phyloP scores from a whole-genome alignment of 345 rosid species.

The Pelargonium nanum region DNA sequence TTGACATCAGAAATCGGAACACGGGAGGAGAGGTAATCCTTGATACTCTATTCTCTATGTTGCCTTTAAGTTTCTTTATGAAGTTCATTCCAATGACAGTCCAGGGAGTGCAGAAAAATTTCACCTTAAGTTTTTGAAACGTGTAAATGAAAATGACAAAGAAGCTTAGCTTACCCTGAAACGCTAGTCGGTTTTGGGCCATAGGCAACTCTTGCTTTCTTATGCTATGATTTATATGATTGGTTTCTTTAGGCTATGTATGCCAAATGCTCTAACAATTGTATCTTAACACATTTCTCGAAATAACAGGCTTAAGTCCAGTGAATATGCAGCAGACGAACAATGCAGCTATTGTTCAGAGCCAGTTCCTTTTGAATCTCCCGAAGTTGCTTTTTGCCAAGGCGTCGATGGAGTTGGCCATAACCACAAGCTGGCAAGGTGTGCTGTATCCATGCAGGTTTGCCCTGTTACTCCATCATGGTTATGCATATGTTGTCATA shows the following conservation, averaged over 20 bases:
- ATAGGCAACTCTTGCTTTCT: background rate
- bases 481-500: slow-evolving; percentile 82
- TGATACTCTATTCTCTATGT: background rate
- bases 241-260: too few relatives aligned
- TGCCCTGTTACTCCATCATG: slow-evolving; percentile 61
- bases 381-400: slow-evolving; percentile 54
- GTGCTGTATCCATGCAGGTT: slow-evolving; percentile 67
- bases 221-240: too few relatives aligned
- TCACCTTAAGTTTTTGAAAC: too few relatives aligned
- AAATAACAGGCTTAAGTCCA: slow-evolving; percentile 22
- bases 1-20: slow-evolving; percentile 33
- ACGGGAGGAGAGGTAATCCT: slow-evolving; percentile 29
- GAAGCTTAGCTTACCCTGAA: too few relatives aligned
- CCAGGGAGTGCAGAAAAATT: too few relatives aligned
- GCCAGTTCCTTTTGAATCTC: slow-evolving; percentile 48
- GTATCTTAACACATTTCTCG: background rate
- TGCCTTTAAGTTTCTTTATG: background rate
- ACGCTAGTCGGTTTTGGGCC: background rate
- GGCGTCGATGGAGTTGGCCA: slow-evolving; percentile 18
- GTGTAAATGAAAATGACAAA: too few relatives aligned
- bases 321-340: slow-evolving; percentile 37
- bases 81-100: too few relatives aligned
- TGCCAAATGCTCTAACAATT: background rate
- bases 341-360: slow-evolving; percentile 57
- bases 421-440: slow-evolving; percentile 58